Evolutionary conservation across 345 rosid species (phyloP), one percentile per base, ranked within the genome.

Genomic region (Ailanthus altissimus): DNA sequence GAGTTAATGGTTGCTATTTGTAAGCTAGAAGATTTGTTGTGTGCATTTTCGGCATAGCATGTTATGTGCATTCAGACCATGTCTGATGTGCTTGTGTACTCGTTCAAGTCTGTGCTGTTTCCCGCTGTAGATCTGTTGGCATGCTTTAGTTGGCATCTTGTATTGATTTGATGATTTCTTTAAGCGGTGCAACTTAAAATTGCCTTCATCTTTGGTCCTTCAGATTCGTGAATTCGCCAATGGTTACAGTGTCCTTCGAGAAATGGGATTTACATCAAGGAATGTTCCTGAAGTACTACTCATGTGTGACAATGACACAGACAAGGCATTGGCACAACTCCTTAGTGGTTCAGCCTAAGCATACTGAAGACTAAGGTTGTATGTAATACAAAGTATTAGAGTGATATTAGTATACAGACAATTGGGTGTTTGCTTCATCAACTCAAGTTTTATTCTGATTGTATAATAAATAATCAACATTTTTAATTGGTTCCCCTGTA

Each of bases 251-350:
- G 75, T 78, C 20, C 84, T 94, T 58, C 86, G 84, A 32, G 97
- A 92, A 81, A 92, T 91, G 98, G 98, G 98, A 20, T 94, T 94
- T 83, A 82, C 97, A 9, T 78, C 97, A 0, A 88, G 80, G 76
- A 84, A 76, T 9, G 88, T 91, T 21, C 88, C 92, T 0, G 97
- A 93, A 2, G 92, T 91, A 67, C 80, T 91, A 40, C 63, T 90
- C 70, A 86, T 86, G 92, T 80, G 83, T 74, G 94, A 91, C 15
- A 93, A 90, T 65, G 93, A 94, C 56, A 84, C 89, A 21, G 93
- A 94, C 36, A 89, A 89, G 82, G 98, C 98, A 54, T 64, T 91
- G 91, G 84, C 94, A 20, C 92, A 93, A 76, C 81, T 86, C 72
- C 87, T 90, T 18, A 86, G 79, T 76, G 73, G 77, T 54, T 75